Evolutionary conservation across 352 stramenopile species (phyloP).

Genomic region (Phytophthora macrochlamydospora): DNA sequence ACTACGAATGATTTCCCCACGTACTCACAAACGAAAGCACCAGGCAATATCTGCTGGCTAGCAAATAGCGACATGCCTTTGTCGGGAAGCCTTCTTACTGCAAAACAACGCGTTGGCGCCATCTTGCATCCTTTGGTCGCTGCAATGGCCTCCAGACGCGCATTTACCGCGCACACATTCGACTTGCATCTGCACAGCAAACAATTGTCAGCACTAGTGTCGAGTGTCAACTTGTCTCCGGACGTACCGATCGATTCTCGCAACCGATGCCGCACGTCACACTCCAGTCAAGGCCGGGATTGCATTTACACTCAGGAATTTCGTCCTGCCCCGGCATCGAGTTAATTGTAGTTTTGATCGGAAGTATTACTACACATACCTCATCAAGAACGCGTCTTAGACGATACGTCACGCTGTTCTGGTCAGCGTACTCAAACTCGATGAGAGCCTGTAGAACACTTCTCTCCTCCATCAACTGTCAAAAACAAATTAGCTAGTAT

Average conservation of each 20-base stretch:
- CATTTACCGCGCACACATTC: too few relatives aligned
- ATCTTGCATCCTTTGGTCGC: too few relatives aligned
- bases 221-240: too few relatives aligned
- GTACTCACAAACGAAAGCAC: too few relatives aligned
- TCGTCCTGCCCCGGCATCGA: conserved; percentile 3
- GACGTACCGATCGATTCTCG: conserved; percentile 11
- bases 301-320: conserved; percentile 11
- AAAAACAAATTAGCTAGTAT: background rate
- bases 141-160: too few relatives aligned
- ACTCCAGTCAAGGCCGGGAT: background rate
- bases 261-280: conserved; percentile 2
- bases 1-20: too few relatives aligned
- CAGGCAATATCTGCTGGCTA: too few relatives aligned
- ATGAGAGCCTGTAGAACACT: conserved; percentile 6
- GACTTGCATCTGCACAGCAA: too few relatives aligned
- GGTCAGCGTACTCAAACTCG: background rate
- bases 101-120: too few relatives aligned
- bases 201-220: too few relatives aligned
- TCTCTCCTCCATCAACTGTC: background rate
- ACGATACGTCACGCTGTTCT: conserved; percentile 1
- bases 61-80: too few relatives aligned
- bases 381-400: conserved; percentile 3
- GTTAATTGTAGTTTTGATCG: background rate
- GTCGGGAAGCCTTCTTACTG: too few relatives aligned
- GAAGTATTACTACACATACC: background rate